Conservation (phyloP, 371 early-diverging fungal genomes). For the Mortierella sp. region DNA sequence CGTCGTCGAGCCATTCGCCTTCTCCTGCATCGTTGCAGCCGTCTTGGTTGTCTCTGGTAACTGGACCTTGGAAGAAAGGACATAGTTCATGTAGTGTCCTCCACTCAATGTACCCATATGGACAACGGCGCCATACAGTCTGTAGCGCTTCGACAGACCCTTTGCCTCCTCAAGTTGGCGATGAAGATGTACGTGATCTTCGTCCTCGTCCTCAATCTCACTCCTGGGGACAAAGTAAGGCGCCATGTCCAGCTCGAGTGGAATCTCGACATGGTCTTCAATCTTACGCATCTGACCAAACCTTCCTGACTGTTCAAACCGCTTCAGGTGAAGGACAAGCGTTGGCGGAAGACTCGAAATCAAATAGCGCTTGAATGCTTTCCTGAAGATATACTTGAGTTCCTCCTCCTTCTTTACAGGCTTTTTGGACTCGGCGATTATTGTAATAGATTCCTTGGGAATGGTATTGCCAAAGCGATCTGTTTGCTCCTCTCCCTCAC, state of each 20-base stretch:
- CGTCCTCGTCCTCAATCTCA: slow-evolving; percentile 46
- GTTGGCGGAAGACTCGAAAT: slow-evolving; percentile 60
- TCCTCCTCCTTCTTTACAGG: not conserved
- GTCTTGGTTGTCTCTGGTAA: not conserved
- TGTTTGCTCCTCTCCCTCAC: slow-evolving; percentile 6
- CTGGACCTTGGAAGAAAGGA: slow-evolving; percentile 55
- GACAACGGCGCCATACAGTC: slow-evolving; percentile 80
- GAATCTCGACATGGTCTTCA: slow-evolving; percentile 60
- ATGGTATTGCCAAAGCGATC: slow-evolving; percentile 28
- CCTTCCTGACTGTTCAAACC: slow-evolving; percentile 64
- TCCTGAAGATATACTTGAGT: slow-evolving; percentile 31
- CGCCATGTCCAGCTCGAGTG: slow-evolving; percentile 63
- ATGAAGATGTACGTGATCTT: slow-evolving; percentile 8
- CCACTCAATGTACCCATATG: slow-evolving; percentile 79
- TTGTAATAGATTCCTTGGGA: not conserved
- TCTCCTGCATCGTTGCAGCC: slow-evolving; percentile 3
- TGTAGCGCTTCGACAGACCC: slow-evolving; percentile 59
- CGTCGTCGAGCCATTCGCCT: not conserved
- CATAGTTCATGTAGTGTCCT: slow-evolving; percentile 83
- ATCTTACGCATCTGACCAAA: slow-evolving; percentile 50
- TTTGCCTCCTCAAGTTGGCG: slow-evolving; percentile 2
- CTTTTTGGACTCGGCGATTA: not conserved
- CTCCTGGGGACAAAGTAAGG: slow-evolving; percentile 57
- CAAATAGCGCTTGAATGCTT: slow-evolving; percentile 54
- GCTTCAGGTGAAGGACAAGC: slow-evolving; percentile 69